A percentile compares a stretch with the other conserved stretches of the same genome.
phyloP scores from a whole-genome alignment of 2,329 filamentous ascomycete genomes.

The Biscogniauxia marginata region DNA sequence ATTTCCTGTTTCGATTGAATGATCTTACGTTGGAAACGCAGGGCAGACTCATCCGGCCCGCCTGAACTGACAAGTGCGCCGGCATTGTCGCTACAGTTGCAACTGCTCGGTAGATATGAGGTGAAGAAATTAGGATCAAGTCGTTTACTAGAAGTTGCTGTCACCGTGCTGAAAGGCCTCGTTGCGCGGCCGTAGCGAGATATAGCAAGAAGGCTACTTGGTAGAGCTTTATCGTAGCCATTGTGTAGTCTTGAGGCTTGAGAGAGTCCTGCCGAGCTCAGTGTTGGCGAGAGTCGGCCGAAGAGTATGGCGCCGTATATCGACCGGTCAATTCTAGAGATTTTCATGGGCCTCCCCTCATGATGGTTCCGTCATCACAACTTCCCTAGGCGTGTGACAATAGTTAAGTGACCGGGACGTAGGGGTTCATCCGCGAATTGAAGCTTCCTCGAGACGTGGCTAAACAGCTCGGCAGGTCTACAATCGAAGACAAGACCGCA shows the following conservation, averaged over 20 bases:
- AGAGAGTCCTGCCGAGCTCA: slow-evolving; percentile 8
- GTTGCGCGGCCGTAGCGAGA: slow-evolving; percentile 3
- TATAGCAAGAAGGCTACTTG: slow-evolving; percentile 5
- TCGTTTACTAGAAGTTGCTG: slow-evolving; percentile 20
- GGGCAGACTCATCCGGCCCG: background rate
- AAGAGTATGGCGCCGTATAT: slow-evolving; percentile 56
- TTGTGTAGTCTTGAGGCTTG: slow-evolving; percentile 12
- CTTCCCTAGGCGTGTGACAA: slow-evolving; percentile 21
- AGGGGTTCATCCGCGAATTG: background rate
- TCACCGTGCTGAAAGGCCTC: slow-evolving; percentile 18
- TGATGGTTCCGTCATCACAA: slow-evolving; percentile 34
- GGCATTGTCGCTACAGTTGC: slow-evolving; percentile 25
- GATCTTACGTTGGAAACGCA: background rate
- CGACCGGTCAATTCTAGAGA: slow-evolving; percentile 58
- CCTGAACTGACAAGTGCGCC: slow-evolving; percentile 1
- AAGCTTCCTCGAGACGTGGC: background rate
- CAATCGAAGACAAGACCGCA: background rate
- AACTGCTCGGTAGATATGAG: slow-evolving; percentile 12
- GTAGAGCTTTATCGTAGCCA: slow-evolving; percentile 6
- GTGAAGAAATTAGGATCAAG: slow-evolving; percentile 23
- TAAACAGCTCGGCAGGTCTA: background rate
- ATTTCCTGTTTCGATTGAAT: slow-evolving; percentile 41
- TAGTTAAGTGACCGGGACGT: slow-evolving; percentile 3
- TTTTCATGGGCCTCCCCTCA: slow-evolving; percentile 58
- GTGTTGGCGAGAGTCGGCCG: slow-evolving; percentile 40